Conservation (phyloP, 2,329 filamentous ascomycete genomes). For the Alternaria sp. region DNA sequence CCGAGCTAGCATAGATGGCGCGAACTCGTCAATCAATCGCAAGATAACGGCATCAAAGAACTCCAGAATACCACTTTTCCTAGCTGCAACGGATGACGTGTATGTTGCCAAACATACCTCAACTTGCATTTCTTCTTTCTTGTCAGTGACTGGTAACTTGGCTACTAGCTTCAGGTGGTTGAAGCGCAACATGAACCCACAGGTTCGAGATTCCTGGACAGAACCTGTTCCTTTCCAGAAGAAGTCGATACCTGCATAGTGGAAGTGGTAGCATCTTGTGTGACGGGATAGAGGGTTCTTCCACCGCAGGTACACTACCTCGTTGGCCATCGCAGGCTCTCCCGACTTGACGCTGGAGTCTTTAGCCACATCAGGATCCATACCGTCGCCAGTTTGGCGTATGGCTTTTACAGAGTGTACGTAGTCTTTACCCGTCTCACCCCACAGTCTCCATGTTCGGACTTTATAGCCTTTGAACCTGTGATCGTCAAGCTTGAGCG, state of each 20-base stretch:
- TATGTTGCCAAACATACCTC: conserved; percentile 44
- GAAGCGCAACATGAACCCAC: conserved; percentile 34
- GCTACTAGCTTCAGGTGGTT: conserved; percentile 48
- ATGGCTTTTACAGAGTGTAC: conserved; percentile 30
- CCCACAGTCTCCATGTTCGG: conserved; percentile 41
- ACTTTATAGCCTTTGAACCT: conserved; percentile 43
- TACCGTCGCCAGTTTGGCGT: conserved; percentile 20
- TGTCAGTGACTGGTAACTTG: neutral
- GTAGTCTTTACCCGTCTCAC: conserved; percentile 43
- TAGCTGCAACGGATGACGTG: conserved; percentile 32
- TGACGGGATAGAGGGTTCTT: conserved; percentile 33
- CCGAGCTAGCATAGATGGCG: neutral
- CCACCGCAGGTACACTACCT: conserved; percentile 40
- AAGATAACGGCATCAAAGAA: conserved; percentile 36
- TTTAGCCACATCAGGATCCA: conserved; percentile 26
- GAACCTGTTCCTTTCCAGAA: conserved; percentile 48
- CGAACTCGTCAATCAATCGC: conserved; percentile 18
- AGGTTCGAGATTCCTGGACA: conserved; percentile 32
- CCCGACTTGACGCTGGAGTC: neutral
- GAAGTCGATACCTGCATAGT: conserved; percentile 39
- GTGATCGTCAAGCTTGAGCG: conserved; percentile 16
- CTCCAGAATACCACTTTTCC: conserved; percentile 41
- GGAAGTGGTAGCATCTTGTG: conserved; percentile 43
- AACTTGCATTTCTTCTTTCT: neutral
- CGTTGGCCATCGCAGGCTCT: conserved; percentile 24